A percentile compares a stretch with the other conserved stretches of the same genome.
phyloP scores from a whole-genome alignment of 495 filamentous ascomycete genomes.

The Podospora tetraspora region DNA sequence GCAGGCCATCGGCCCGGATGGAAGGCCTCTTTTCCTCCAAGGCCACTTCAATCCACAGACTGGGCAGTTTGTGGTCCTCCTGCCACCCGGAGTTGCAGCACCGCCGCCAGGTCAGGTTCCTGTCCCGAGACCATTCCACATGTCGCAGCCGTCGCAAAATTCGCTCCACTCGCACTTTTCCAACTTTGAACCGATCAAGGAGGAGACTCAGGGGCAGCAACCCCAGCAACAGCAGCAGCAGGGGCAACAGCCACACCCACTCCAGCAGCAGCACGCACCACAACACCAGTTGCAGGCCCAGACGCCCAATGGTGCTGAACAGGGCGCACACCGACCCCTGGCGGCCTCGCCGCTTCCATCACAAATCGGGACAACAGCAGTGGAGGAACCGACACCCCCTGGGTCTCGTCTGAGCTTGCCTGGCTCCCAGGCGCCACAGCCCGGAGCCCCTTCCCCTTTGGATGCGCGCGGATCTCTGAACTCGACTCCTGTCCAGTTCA shows the following conservation, averaged over 20 bases:
- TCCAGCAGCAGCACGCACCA: neutral
- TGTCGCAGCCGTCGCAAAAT: conserved; percentile 6
- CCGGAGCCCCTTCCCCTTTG: conserved; percentile 11
- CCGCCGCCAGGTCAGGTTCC: neutral
- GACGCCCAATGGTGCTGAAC: neutral
- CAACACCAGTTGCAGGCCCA: neutral
- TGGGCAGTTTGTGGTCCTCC: conserved; percentile 6
- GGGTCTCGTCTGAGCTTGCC: conserved; percentile 20
- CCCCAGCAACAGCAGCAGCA: neutral
- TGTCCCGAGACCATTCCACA: conserved; percentile 7
- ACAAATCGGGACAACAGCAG: neutral
- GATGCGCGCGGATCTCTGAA: conserved; percentile 20
- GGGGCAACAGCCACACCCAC: neutral
- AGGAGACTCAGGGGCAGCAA: conserved; percentile 2
- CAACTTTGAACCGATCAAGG: neutral
- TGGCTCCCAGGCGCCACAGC: conserved; percentile 22
- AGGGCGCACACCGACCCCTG: neutral
- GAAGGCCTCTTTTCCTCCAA: conserved; percentile 17
- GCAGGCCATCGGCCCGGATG: conserved; percentile 25
- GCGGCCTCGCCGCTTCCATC: neutral
- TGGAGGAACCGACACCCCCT: conserved; percentile 10
- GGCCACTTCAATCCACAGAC: conserved; percentile 21
- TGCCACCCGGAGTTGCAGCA: conserved; percentile 1
- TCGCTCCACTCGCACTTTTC: neutral
- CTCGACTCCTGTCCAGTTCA: conserved; percentile 20